Conservation (phyloP, 176 grass and related monocot genomes). For the Alopecurus myosuroides region DNA sequence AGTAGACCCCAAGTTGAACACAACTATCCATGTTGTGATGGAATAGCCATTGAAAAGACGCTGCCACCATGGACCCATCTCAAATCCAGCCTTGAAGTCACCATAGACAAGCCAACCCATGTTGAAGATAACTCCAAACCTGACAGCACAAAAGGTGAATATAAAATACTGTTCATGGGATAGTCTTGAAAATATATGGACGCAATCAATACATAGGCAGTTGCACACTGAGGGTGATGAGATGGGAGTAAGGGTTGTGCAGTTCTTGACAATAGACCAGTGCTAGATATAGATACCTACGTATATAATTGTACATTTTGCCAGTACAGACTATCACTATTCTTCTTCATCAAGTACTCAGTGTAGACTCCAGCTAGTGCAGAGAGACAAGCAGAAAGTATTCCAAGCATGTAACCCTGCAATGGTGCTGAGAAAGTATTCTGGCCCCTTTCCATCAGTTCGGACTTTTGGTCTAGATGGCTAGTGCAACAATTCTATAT, state of each 20-base stretch:
- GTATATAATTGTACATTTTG: conserved; percentile 95
- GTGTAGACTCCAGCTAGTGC: conserved; percentile 93
- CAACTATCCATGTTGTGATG: conserved; percentile 87
- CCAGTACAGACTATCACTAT: conserved; percentile 93
- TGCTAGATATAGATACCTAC: conserved; percentile 54
- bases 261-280: neutral
- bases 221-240: neutral
- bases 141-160: conserved; percentile 35
- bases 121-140: conserved; percentile 89
- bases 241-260: neutral
- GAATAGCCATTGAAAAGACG: conserved; percentile 85
- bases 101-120: conserved; percentile 81
- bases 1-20: conserved; percentile 89
- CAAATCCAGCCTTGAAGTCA: conserved; percentile 85
- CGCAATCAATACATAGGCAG: neutral
- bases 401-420: conserved; percentile 81
- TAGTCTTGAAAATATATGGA: neutral
- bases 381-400: conserved; percentile 96
- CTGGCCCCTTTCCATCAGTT: too few species aligned
- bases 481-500: too few species aligned
- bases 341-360: conserved; percentile 99
- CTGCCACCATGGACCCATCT: conserved; percentile 84
- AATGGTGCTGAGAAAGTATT: conserved; percentile 87
- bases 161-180: conserved; percentile 13
- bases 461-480: too few species aligned